These are phyloP conservation scores for Trypanosoma avium DNA, from an alignment of 208 protist species.

Conservation along the genomic window DNA sequence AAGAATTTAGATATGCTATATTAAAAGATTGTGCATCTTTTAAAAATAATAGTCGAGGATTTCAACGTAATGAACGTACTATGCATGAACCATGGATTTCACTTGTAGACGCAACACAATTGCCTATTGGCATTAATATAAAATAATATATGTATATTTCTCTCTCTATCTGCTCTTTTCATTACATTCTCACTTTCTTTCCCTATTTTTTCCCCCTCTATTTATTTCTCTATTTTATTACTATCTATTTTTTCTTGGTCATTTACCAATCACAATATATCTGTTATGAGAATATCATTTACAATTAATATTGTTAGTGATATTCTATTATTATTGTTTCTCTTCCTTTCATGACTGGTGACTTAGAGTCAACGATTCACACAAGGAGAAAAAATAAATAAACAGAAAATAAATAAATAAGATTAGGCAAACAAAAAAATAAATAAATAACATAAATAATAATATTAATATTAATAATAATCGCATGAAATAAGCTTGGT, in stretches of 20 bases:
- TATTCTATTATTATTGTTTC: no score
- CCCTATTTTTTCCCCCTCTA: not conserved
- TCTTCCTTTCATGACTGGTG: no score
- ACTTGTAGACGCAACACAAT: slow-evolving; percentile 15
- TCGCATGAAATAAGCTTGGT: no score
- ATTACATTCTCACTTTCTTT: not conserved
- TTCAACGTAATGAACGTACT: slow-evolving; percentile 34
- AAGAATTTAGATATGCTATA: slow-evolving; percentile 21
- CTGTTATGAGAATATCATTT: no score
- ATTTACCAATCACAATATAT: no score
- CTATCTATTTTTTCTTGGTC: not conserved
- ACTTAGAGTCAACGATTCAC: no score
- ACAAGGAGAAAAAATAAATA: slow-evolving; percentile 1
- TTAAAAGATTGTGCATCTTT: slow-evolving; percentile 24
- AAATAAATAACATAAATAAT: no score
- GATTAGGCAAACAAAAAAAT: not conserved
- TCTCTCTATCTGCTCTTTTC: not conserved
- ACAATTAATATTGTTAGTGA: no score
- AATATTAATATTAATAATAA: no score
- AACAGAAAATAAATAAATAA: not conserved
- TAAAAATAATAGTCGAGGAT: slow-evolving; percentile 14
- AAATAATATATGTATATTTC: not conserved
- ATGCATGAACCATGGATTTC: slow-evolving; percentile 50
- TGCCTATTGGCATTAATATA: not conserved
- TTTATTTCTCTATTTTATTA: not conserved